A percentile compares a stretch with the other conserved stretches of the same genome.
phyloP scores from a whole-genome alignment of 768 basidiomycete genomes.

The Sarcodon aspratus region DNA sequence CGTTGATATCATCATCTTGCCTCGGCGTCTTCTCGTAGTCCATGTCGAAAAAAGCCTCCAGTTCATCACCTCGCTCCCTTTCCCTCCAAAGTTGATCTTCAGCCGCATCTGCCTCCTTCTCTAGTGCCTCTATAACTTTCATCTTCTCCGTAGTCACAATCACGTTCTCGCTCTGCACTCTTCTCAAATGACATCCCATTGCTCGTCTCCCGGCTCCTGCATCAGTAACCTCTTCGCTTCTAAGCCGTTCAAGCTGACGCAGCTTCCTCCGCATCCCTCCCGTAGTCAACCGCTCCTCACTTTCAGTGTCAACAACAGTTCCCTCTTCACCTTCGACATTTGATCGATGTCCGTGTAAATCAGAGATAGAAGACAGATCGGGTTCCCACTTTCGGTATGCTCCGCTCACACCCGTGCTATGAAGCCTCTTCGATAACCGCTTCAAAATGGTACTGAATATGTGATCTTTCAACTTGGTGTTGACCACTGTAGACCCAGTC shows the following conservation, averaged over 20 bases:
- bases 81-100: background rate
- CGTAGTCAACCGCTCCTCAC: conserved; percentile 11
- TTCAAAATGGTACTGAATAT: conserved; percentile 86
- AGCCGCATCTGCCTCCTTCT: background rate
- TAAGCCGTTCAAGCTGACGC: conserved; percentile 27
- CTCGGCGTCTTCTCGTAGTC: background rate
- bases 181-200: background rate
- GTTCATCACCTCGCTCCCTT: background rate
- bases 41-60: background rate
- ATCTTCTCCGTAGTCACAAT: conserved; percentile 23
- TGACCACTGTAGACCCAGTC: conserved; percentile 86
- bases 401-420: background rate
- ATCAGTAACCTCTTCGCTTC: conserved; percentile 21
- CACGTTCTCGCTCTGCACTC: conserved; percentile 46
- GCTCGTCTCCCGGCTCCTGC: background rate
- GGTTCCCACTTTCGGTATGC: conserved; percentile 22
- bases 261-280: conserved; percentile 14
- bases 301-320: conserved; percentile 28
- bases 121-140: conserved; percentile 1
- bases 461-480: conserved; percentile 89
- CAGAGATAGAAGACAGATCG: conserved; percentile 10
- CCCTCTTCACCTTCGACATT: conserved; percentile 45
- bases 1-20: background rate
- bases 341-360: background rate
- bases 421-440: conserved; percentile 41